These are phyloP conservation scores for Cladosporium sp. DNA, from an alignment of 2,329 filamentous ascomycete species.

Conservation along the genomic window DNA sequence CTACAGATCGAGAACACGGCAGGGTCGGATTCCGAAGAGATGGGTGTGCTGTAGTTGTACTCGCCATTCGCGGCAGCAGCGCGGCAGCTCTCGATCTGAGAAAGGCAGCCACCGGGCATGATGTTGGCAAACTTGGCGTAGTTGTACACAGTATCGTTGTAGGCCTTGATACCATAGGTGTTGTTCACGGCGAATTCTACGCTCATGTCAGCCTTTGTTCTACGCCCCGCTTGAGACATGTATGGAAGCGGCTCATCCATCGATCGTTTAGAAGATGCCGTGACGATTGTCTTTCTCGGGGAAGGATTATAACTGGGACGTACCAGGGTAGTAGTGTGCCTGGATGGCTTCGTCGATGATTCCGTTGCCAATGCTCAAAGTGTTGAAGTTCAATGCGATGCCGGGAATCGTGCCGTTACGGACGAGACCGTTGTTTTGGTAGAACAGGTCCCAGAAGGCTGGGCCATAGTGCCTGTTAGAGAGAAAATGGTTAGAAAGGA, in stretches of 20 bases:
- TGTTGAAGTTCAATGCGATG: slow-evolving; percentile 45
- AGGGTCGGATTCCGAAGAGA: slow-evolving; percentile 4
- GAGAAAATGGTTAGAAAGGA: not conserved
- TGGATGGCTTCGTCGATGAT: slow-evolving; percentile 53
- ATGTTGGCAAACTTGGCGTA: slow-evolving; percentile 55
- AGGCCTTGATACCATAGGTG: slow-evolving; percentile 51
- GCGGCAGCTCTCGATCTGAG: slow-evolving; percentile 50
- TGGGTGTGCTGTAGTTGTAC: slow-evolving; percentile 17
- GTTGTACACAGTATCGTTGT: slow-evolving; percentile 57
- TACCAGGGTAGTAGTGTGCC: slow-evolving; percentile 41
- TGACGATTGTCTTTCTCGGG: too few species aligned
- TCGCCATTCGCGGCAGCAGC: slow-evolving; percentile 34
- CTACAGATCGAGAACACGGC: slow-evolving; percentile 42
- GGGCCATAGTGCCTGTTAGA: slow-evolving; percentile 37
- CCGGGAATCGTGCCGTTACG: slow-evolving; percentile 40
- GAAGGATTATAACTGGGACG: not conserved
- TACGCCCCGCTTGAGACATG: too few species aligned
- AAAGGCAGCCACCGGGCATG: slow-evolving; percentile 46
- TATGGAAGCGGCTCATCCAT: too few species aligned
- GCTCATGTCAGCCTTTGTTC: not conserved
- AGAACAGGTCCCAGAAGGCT: slow-evolving; percentile 55
- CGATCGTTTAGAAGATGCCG: too few species aligned
- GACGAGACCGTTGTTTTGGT: slow-evolving; percentile 54
- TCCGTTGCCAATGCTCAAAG: slow-evolving; percentile 53
- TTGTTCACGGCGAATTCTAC: slow-evolving; percentile 50